A percentile compares a stretch with the other conserved stretches of the same genome.
Conservation (phyloP, 148 eudicot species). For the Silene conica region DNA sequence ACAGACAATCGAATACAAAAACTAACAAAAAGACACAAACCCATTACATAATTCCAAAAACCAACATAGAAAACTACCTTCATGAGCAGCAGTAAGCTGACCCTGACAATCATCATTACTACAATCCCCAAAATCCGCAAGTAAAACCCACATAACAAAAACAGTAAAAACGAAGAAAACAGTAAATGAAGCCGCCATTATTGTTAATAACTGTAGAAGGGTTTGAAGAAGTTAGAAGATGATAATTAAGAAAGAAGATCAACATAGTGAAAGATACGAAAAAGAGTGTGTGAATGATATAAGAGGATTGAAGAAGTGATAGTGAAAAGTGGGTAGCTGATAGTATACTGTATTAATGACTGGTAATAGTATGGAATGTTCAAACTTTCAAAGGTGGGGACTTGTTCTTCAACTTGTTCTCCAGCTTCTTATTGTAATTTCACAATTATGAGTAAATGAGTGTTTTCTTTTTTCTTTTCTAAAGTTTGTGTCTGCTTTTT, state of each 20-base stretch:
- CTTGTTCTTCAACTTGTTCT: not conserved
- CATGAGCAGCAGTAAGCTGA: slow-evolving; percentile 13
- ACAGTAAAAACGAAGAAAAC: not conserved
- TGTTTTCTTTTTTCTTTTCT: not conserved
- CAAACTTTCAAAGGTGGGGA: slow-evolving; percentile 10
- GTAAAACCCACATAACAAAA: slow-evolving; percentile 8
- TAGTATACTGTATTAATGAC: not conserved
- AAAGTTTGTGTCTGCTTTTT: not conserved
- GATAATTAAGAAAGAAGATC: not conserved
- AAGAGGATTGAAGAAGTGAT: not conserved
- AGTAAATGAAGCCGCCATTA: slow-evolving; percentile 8
- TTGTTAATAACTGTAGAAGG: not conserved
- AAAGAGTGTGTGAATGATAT: not conserved
- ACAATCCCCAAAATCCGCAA: slow-evolving; percentile 12
- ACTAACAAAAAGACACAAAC: not conserved
- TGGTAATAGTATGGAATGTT: not conserved
- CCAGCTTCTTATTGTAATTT: not conserved
- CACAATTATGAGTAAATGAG: not conserved
- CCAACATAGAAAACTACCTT: slow-evolving; percentile 17
- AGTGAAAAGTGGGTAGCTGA: slow-evolving; percentile 8
- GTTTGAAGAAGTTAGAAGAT: not conserved
- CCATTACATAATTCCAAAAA: not conserved
- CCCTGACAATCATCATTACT: slow-evolving; percentile 16
- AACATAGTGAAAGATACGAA: not conserved
- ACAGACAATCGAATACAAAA: no score